Evolutionary conservation across 208 protist species (phyloP), one percentile per base, ranked within the genome.

Genomic region (Strigomonas culicis): DNA sequence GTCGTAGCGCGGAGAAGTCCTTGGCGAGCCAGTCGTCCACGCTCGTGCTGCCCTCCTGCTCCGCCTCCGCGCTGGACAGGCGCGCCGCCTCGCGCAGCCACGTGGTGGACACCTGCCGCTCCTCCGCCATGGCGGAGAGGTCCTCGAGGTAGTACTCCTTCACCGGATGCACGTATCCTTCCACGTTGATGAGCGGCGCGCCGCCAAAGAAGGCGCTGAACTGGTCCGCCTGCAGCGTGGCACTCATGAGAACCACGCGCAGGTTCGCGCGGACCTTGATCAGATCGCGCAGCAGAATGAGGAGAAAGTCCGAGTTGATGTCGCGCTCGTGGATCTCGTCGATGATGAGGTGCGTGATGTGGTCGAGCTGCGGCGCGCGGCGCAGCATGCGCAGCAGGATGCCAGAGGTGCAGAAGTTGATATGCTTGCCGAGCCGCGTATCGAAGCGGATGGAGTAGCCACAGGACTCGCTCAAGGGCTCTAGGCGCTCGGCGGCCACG

Each of bases 321-420:
- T 99, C 99, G 19, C 99, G 81, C 78, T 99, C 99, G 78, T 99
- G 99, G 4, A 99, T 99, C 80, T 99, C 99, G 86, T 99, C 99
- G 28, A 99, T 92, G 64, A 99, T 98, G 63, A 99, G 79, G 53
- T 98, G 83, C 43, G 84, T 90, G 77, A 99, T 98, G 56, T 97
- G 90, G 17, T 61, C 57, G 34, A 99, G 70, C 15, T 71, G 32
- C 11, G 92, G 74, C 51, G 98, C 86, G 13, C 72, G 55, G 31
- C 98, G 80, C 55, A 97, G 82, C 69, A 99, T 76, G 50, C 98
- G 93, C 28, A 99, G 84, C n/a, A 99, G 67, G 69, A 99, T 95
- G 75, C 98, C 98, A 66, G 98, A 94, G 2, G 98, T 99, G 84
- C 98, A 97, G 70, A 98, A 99, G 66, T 98, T 99, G 49, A 99